Percentiles rank a stretch among this genome's conserved stretches.
Conservation (phyloP, 306 rosid genomes). For the Canavalia gladiata region DNA sequence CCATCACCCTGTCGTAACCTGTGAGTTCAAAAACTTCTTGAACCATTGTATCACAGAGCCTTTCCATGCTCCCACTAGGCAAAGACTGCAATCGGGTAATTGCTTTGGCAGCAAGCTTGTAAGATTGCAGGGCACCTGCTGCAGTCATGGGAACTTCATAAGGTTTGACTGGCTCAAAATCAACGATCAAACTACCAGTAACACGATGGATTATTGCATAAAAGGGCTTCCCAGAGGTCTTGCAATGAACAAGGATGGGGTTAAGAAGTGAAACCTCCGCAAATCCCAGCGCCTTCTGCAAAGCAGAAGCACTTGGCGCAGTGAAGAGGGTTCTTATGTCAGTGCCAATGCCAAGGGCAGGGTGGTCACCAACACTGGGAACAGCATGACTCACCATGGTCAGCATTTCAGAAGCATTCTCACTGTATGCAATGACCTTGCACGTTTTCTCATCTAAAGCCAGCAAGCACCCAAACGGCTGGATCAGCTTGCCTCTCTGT, state of each 20-base stretch:
- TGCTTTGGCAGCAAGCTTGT: slow-evolving; percentile 97
- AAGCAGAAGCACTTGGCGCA: slow-evolving; percentile 82
- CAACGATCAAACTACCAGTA: slow-evolving; percentile 84
- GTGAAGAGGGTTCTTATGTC: slow-evolving; percentile 84
- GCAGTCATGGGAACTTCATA: slow-evolving; percentile 92
- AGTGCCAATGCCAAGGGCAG: slow-evolving; percentile 90
- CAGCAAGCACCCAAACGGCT: slow-evolving; percentile 92
- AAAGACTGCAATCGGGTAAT: slow-evolving; percentile 83
- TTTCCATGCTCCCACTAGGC: slow-evolving; percentile 91
- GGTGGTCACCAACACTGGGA: slow-evolving; percentile 91
- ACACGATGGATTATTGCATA: slow-evolving; percentile 91
- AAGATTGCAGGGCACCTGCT: slow-evolving; percentile 92
- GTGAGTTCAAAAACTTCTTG: slow-evolving; percentile 97
- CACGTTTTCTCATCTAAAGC: slow-evolving; percentile 92
- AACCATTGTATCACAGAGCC: slow-evolving; percentile 94
- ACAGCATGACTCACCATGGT: slow-evolving; percentile 94
- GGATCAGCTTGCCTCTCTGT: slow-evolving; percentile 90
- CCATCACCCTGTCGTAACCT: slow-evolving; percentile 99
- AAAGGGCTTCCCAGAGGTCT: slow-evolving; percentile 95
- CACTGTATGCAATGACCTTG: slow-evolving; percentile 92
- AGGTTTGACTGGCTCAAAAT: slow-evolving; percentile 96
- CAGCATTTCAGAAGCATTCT: slow-evolving; percentile 93
- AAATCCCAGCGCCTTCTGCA: slow-evolving; percentile 90
- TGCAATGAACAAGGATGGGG: slow-evolving; percentile 95
- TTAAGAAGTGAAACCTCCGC: slow-evolving; percentile 91